These are phyloP conservation scores for Coemansia sp. DNA, from an alignment of 192 early-diverging fungal genomes.

Conservation along the genomic window DNA sequence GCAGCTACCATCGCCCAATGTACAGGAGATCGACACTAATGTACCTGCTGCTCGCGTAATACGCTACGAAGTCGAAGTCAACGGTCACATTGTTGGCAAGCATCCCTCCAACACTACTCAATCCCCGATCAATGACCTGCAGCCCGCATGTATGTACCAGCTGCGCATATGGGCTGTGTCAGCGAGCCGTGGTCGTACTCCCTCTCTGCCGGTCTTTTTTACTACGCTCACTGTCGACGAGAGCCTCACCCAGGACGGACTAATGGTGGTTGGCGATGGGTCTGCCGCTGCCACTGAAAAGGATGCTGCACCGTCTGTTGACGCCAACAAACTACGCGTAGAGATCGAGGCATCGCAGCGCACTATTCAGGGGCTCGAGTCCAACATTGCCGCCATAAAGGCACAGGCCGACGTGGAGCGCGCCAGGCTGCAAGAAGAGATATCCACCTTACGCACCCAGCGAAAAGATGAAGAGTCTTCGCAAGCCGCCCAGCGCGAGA, in stretches of 20 bases:
- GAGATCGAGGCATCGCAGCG: conserved; percentile 26
- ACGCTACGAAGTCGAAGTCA: conserved; percentile 45
- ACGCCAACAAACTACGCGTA: conserved; percentile 1
- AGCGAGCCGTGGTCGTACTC: conserved; percentile 34
- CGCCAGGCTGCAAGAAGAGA: conserved; percentile 27
- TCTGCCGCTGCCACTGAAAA: background rate
- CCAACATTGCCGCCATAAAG: conserved; percentile 20
- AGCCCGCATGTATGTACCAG: conserved; percentile 38
- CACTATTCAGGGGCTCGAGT: conserved; percentile 16
- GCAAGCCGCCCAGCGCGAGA: conserved; percentile 28
- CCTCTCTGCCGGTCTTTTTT: conserved; percentile 48
- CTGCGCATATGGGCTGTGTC: conserved; percentile 51
- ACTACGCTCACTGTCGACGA: conserved; percentile 25
- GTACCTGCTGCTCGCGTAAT: conserved; percentile 22
- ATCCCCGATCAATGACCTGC: conserved; percentile 24
- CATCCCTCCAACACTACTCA: conserved; percentile 12
- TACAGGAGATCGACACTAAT: background rate
- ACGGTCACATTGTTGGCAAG: conserved; percentile 39
- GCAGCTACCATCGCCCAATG: background rate
- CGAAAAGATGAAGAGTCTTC: conserved; percentile 40
- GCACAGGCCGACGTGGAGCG: conserved; percentile 33
- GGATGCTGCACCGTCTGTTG: background rate
- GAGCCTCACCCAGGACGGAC: background rate
- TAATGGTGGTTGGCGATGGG: background rate
- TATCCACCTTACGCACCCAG: conserved; percentile 25